Evolutionary conservation across 2,329 filamentous ascomycete genomes (phyloP).

Genomic region (Xylariaceae sp.): DNA sequence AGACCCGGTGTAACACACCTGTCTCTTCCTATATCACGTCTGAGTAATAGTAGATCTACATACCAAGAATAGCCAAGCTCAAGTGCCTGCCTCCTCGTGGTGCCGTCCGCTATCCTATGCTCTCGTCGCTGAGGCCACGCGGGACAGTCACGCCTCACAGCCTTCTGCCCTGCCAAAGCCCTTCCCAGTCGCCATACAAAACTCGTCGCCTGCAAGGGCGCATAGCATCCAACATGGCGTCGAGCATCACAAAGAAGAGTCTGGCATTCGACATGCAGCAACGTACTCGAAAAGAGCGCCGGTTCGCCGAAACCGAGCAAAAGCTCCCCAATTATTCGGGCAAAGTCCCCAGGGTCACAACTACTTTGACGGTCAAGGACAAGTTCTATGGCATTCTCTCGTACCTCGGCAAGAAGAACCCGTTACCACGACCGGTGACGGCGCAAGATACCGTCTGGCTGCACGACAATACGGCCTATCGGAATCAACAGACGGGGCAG

Average conservation of each 20-base stretch:
- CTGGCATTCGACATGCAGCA: conserved; percentile 44
- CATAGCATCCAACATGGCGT: conserved; percentile 19
- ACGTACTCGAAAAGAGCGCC: conserved; percentile 46
- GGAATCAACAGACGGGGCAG: conserved; percentile 41
- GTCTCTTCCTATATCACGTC: no score
- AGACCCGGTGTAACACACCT: no score
- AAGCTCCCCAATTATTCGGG: conserved; percentile 39
- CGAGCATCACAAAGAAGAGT: conserved; percentile 14
- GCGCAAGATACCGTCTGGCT: conserved; percentile 78
- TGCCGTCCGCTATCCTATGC: no score
- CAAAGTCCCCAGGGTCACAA: conserved; percentile 22
- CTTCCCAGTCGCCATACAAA: conserved; percentile 4
- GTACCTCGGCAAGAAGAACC: conserved; percentile 53
- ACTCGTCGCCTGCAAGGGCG: background rate
- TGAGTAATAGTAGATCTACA: no score
- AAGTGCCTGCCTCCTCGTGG: no score
- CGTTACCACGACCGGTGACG: conserved; percentile 58
- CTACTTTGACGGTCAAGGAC: conserved; percentile 21
- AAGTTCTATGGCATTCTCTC: conserved; percentile 44
- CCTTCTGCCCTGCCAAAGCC: no score
- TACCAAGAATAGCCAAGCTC: no score
- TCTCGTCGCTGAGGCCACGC: no score
- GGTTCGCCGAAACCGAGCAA: conserved; percentile 51
- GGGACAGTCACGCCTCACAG: no score
- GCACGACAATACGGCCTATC: conserved; percentile 84